Conservation (phyloP, 2,329 filamentous ascomycete species). For the Colletotrichum graminicola region DNA sequence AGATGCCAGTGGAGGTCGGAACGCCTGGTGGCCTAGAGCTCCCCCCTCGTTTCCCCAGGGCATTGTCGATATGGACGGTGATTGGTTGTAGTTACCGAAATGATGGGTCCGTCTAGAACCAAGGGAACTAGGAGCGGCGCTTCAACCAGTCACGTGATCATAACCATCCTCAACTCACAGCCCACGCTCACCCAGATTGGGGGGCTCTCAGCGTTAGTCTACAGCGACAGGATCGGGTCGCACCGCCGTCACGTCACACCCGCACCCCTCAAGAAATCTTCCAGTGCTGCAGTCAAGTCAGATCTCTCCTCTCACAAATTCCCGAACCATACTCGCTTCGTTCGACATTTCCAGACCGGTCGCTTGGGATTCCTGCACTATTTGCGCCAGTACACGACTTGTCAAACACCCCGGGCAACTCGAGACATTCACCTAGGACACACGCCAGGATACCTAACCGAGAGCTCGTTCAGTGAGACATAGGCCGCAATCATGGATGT, state of each 20-base stretch:
- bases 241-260: constrained; percentile 38
- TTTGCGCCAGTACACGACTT: constrained; percentile 7
- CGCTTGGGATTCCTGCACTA: constrained; percentile 3
- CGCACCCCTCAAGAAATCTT: constrained; percentile 32
- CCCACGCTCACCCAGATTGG: background rate
- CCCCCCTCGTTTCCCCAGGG: constrained; percentile 23
- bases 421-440: constrained; percentile 2
- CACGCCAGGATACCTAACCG: constrained; percentile 40
- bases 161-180: constrained; percentile 23
- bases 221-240: constrained; percentile 12
- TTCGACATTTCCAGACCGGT: constrained; percentile 25
- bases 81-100: constrained; percentile 16
- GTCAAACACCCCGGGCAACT: constrained; percentile 1
- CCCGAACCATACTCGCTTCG: constrained; percentile 17
- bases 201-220: constrained; percentile 6
- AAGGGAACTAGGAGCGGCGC: background rate
- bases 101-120: background rate
- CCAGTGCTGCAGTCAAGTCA: constrained; percentile 26
- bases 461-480: constrained; percentile 40
- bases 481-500: constrained; percentile 49
- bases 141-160: constrained; percentile 14
- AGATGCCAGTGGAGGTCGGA: constrained; percentile 14
- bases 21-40: constrained; percentile 32
- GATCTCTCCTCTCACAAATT: constrained; percentile 32
- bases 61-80: background rate